Evolutionary conservation across 2,329 filamentous ascomycete species (phyloP), one percentile per base, ranked within the genome.

Genomic region (Fusarium marasasianum): DNA sequence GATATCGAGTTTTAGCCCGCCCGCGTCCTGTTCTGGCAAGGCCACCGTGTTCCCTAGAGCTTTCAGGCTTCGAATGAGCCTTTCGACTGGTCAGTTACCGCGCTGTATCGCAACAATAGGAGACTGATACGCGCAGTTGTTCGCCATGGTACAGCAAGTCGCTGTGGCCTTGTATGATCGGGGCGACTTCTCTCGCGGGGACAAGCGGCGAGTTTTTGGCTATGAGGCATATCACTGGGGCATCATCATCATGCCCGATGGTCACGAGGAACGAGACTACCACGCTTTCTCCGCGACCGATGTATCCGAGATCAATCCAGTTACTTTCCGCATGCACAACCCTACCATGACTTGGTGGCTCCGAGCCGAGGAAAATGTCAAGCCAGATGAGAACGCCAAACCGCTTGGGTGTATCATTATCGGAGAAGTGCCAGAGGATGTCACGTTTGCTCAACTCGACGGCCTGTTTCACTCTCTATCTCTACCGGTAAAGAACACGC

Each of bases 291-390:
- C 81, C 14, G 81, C 80, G 6, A 81, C 81, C 6, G 81, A 82
- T 53, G 53, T 72, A 51, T 78, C 76, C 2, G 71, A 78, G 12
- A 79, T 81, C 59, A 75, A 82, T 60, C 77, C 76, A 4, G 68
- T 71, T 11, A 81, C 80, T 2, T 81, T 79, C 11, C 75, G 80
- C 51, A 70, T 81, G 76, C 71, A 50, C 6, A 82, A 82, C 48
- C 81, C 80, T 20, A 71, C 67, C 41, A 80, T 82, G 79, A 74
- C 79, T 55, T 82, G 80, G 81, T 78, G 76, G 78, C 74, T 80
- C 4, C 72, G 75, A 17, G 37, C 43, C 26, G 65, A 72, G 43
- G 35, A 66, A 43, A 64, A 75, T 20, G 55, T 75, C 8, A 68
- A 79, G 31, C 67, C 73, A 37, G n/a, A 22, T 6, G 56, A 67